Evolutionary conservation across 2,329 filamentous ascomycete species (phyloP).

Genomic region (Fusarium acutatum): DNA sequence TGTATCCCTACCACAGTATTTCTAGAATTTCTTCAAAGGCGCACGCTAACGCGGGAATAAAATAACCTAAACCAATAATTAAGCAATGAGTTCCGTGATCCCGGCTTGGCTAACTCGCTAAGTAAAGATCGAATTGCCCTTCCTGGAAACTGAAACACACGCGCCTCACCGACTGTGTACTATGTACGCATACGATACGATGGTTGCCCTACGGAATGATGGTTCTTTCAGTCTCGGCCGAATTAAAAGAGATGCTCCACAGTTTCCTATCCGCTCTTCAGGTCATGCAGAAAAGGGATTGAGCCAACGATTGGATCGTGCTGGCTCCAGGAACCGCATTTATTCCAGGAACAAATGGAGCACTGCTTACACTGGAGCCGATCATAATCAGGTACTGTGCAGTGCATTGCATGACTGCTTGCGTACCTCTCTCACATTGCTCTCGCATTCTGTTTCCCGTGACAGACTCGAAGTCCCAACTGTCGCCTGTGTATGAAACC

Average conservation of each 20-base stretch:
- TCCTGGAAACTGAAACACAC: slow-evolving; percentile 3
- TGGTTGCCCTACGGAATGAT: neutral
- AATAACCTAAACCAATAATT: neutral
- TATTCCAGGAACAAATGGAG: slow-evolving; percentile 6
- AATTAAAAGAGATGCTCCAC: slow-evolving; percentile 20
- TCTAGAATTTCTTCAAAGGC: neutral
- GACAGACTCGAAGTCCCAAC: neutral
- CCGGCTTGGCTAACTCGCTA: slow-evolving; percentile 33
- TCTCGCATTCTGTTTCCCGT: neutral
- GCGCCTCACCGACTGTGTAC: neutral
- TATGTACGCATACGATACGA: neutral
- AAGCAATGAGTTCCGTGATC: slow-evolving; percentile 17
- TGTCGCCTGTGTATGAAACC: neutral
- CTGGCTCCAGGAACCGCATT: slow-evolving; percentile 4
- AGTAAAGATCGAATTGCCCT: slow-evolving; percentile 2
- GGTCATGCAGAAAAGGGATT: slow-evolving; percentile 24
- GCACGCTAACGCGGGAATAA: slow-evolving; percentile 13
- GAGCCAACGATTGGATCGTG: slow-evolving; percentile 18
- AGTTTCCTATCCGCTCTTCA: slow-evolving; percentile 19
- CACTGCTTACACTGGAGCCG: neutral
- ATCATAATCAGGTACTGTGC: slow-evolving; percentile 25
- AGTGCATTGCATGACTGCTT: neutral
- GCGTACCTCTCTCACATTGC: neutral
- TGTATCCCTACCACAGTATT: neutral
- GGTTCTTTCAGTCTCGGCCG: slow-evolving; percentile 5